Percentiles rank a stretch among this genome's conserved stretches.
Evolutionary conservation across 2,329 filamentous ascomycete species (phyloP).

Genomic region (Talaromyces rugulosus): DNA sequence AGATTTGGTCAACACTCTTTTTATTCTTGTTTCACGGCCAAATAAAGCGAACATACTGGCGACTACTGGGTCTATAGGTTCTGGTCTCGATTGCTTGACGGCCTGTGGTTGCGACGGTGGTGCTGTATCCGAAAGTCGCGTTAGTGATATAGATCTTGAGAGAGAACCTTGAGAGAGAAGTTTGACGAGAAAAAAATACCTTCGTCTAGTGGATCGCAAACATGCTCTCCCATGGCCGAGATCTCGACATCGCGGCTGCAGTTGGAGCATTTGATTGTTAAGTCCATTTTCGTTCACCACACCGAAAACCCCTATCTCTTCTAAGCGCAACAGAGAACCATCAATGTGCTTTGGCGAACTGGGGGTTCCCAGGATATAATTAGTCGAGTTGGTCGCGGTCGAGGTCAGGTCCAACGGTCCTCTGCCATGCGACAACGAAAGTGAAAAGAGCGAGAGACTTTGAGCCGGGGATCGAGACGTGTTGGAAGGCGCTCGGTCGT

Average conservation of each 20-base stretch:
- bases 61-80: conserved; percentile 54
- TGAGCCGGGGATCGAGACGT: background rate
- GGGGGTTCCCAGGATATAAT: background rate
- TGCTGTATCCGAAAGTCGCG: conserved; percentile 9
- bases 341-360: conserved; percentile 1
- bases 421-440: background rate
- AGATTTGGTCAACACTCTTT: background rate
- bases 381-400: conserved; percentile 2
- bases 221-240: conserved; percentile 78
- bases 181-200: conserved; percentile 24
- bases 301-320: conserved; percentile 13
- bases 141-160: background rate
- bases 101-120: conserved; percentile 5
- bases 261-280: conserved; percentile 80
- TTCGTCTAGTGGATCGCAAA: conserved; percentile 51
- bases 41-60: conserved; percentile 49
- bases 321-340: conserved; percentile 8
- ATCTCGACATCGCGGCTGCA: conserved; percentile 77
- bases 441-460: background rate
- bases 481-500: conserved; percentile 1
- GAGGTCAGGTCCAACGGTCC: conserved; percentile 8
- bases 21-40: background rate
- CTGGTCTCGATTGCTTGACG: conserved; percentile 43
- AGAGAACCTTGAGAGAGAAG: background rate
- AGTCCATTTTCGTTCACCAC: conserved; percentile 44